Evolutionary conservation across 2,329 filamentous ascomycete species (phyloP).

Genomic region (Pseudogymnoascus sp.): DNA sequence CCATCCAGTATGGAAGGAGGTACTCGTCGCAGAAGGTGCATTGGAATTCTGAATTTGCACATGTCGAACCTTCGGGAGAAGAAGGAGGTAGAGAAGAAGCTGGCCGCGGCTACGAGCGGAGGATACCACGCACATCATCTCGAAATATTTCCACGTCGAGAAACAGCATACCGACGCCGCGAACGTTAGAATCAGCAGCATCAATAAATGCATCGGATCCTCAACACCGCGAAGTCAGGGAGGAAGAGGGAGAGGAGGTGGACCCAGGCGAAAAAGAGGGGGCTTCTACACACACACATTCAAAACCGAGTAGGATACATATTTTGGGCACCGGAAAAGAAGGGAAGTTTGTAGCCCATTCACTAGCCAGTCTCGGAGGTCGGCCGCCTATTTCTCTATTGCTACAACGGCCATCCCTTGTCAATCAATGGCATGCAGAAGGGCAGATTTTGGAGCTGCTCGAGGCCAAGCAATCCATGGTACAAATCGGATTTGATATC

Average conservation of each 20-base stretch:
- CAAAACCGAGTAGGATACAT: conserved; percentile 38
- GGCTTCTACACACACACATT: background rate
- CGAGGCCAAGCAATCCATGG: conserved; percentile 33
- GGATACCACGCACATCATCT: background rate
- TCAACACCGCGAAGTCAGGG: background rate
- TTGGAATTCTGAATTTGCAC: conserved; percentile 4
- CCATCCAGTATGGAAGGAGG: conserved; percentile 17
- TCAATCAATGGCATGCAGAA: conserved; percentile 39
- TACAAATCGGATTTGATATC: conserved; percentile 25
- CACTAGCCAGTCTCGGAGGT: conserved; percentile 46
- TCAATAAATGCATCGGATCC: background rate
- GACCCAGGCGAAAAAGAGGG: conserved; percentile 18
- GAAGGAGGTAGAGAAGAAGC: background rate
- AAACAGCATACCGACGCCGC: background rate
- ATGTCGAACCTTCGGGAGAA: conserved; percentile 1
- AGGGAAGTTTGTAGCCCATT: conserved; percentile 58
- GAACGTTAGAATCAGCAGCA: background rate
- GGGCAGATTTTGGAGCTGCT: conserved; percentile 38
- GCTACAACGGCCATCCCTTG: conserved; percentile 39
- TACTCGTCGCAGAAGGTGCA: conserved; percentile 10
- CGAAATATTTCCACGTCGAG: background rate
- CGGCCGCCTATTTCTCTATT: conserved; percentile 58
- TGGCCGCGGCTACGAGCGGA: background rate
- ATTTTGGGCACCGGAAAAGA: conserved; percentile 57
- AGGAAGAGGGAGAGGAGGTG: conserved; percentile 17